Evolutionary conservation across 495 filamentous ascomycete species (phyloP).

Genomic region (Halenospora varia): DNA sequence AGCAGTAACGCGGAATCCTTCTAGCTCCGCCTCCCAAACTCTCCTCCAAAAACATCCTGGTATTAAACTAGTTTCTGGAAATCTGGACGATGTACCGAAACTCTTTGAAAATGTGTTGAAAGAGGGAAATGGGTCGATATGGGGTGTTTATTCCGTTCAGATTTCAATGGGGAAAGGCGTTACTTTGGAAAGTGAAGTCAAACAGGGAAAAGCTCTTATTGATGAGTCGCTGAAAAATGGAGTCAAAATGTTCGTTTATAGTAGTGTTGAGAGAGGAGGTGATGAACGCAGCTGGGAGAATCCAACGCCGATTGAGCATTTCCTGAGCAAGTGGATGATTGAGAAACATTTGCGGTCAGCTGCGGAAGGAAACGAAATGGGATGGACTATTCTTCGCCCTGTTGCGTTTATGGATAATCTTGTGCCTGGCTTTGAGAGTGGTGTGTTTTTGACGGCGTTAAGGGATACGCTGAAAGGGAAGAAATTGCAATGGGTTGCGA

Average conservation of each 20-base stretch:
- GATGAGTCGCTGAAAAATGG: conserved; percentile 52
- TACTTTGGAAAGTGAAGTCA: conserved; percentile 38
- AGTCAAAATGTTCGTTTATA: conserved; percentile 65
- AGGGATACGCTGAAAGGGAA: conserved; percentile 26
- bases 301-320: conserved; percentile 61
- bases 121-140: conserved; percentile 22
- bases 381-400: conserved; percentile 58
- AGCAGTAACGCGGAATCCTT: conserved; percentile 61
- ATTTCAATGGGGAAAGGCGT: conserved; percentile 32
- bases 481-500: conserved; percentile 50
- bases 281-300: conserved; percentile 33
- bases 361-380: conserved; percentile 37
- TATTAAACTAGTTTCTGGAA: conserved; percentile 12
- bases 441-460: conserved; percentile 52
- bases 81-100: conserved; percentile 29
- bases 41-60: conserved; percentile 36
- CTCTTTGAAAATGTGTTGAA: conserved; percentile 36
- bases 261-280: conserved; percentile 64
- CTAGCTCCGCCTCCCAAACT: conserved; percentile 46
- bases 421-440: conserved; percentile 49
- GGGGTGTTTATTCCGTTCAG: conserved; percentile 37
- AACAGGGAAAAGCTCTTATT: conserved; percentile 59
- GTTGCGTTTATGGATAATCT: conserved; percentile 66
- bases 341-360: conserved; percentile 51
- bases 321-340: conserved; percentile 60